These are phyloP conservation scores for Leavenworthia alabamica DNA, from an alignment of 345 rosid species.

Conservation along the genomic window DNA sequence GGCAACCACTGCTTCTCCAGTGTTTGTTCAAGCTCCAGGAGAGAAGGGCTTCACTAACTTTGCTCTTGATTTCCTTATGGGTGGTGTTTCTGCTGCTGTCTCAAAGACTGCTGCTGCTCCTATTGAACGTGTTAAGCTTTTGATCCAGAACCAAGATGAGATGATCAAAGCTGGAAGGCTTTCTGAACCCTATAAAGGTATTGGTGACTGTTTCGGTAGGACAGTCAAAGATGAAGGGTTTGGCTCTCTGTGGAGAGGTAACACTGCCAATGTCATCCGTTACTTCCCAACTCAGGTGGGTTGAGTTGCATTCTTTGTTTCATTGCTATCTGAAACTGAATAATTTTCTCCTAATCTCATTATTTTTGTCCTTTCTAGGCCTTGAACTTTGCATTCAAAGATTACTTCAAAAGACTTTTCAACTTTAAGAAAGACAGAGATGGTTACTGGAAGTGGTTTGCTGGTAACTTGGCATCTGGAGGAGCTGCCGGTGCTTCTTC, in stretches of 20 bases:
- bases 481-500: conserved; percentile 90
- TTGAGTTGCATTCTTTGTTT: not conserved
- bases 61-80: conserved; percentile 67
- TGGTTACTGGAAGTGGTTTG: conserved; percentile 90
- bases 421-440: conserved; percentile 79
- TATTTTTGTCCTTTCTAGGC: conserved; percentile 38
- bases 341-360: not conserved
- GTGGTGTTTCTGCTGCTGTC: conserved; percentile 78
- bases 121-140: conserved; percentile 76
- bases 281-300: conserved; percentile 83
- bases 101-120: conserved; percentile 85
- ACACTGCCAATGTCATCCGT: conserved; percentile 83
- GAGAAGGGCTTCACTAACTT: conserved; percentile 61
- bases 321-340: not conserved
- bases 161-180: conserved; percentile 74
- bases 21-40: conserved; percentile 57
- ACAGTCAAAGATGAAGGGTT: conserved; percentile 60
- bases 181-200: conserved; percentile 79
- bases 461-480: conserved; percentile 81
- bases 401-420: conserved; percentile 72
- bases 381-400: conserved; percentile 86
- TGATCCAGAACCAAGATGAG: conserved; percentile 85
- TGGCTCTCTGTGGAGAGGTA: conserved; percentile 72
- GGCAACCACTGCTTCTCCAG: conserved; percentile 40
- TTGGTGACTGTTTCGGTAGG: conserved; percentile 64